phyloP scores from a whole-genome alignment of 2,329 filamentous ascomycete species.

The Trichoderma cornu-damae region DNA sequence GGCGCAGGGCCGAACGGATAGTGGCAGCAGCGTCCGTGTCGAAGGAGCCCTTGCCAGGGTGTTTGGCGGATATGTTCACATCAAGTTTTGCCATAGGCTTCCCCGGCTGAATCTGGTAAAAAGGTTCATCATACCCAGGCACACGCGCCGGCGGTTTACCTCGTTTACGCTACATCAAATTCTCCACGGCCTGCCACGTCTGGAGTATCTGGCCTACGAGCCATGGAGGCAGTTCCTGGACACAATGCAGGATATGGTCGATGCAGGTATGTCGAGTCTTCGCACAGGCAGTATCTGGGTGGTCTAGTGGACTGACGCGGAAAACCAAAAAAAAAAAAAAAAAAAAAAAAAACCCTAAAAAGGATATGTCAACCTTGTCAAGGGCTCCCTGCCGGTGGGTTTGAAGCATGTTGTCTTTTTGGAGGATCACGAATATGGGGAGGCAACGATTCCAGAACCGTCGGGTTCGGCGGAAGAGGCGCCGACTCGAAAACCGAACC shows the following conservation, averaged over 20 bases:
- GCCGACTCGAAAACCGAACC: not conserved
- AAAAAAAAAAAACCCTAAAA: too few relatives aligned
- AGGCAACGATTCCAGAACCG: not conserved
- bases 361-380: conserved; percentile 9
- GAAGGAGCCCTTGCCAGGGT: not conserved
- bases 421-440: not conserved
- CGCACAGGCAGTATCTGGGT: not conserved
- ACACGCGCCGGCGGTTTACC: not conserved
- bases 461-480: not conserved
- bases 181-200: not conserved
- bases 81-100: not conserved
- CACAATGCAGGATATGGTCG: conserved; percentile 1
- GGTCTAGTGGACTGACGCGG: not conserved
- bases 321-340: not conserved
- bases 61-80: conserved; percentile 6
- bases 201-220: conserved; percentile 1
- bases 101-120: conserved; percentile 7
- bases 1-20: too few relatives aligned
- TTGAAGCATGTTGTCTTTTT: not conserved
- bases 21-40: not conserved
- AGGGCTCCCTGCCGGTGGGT: not conserved
- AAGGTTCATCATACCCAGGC: not conserved
- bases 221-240: conserved; percentile 11
- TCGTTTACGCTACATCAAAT: conserved; percentile 6
- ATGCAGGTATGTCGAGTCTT: not conserved